phyloP scores from a whole-genome alignment of 306 rosid genomes.

The Pterocarpus macrocarpus region DNA sequence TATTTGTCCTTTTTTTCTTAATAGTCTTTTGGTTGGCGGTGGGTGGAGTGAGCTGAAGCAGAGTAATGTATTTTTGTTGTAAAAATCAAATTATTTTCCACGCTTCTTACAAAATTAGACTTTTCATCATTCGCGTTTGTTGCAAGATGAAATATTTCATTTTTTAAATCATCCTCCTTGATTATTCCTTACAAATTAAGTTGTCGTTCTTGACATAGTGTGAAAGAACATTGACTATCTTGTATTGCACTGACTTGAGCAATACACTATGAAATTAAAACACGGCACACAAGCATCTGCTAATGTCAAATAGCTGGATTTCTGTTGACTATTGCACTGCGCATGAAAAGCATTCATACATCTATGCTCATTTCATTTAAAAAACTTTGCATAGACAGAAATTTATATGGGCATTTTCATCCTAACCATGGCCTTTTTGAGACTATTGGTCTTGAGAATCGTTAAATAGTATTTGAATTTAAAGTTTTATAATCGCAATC shows the following conservation, averaged over 20 bases:
- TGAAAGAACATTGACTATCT: not conserved
- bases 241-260: not conserved
- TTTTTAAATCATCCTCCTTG: no score
- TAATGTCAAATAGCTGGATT: not conserved
- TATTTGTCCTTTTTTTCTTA: no score
- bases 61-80: no score
- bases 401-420: not conserved
- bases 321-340: conserved; percentile 4
- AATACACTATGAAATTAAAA: not conserved
- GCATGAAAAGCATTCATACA: not conserved
- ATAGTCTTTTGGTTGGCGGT: no score
- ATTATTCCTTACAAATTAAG: not conserved
- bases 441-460: not conserved
- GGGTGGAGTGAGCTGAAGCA: no score
- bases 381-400: not conserved
- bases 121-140: not conserved
- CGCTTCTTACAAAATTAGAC: not conserved
- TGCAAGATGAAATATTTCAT: not conserved
- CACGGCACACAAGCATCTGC: not conserved
- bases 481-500: not conserved
- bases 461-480: not conserved
- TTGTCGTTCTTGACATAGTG: not conserved
- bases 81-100: no score
- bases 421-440: not conserved
- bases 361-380: not conserved